These are phyloP conservation scores for Cicer bijugum DNA, from an alignment of 306 rosid genomes.

Conservation along the genomic window DNA sequence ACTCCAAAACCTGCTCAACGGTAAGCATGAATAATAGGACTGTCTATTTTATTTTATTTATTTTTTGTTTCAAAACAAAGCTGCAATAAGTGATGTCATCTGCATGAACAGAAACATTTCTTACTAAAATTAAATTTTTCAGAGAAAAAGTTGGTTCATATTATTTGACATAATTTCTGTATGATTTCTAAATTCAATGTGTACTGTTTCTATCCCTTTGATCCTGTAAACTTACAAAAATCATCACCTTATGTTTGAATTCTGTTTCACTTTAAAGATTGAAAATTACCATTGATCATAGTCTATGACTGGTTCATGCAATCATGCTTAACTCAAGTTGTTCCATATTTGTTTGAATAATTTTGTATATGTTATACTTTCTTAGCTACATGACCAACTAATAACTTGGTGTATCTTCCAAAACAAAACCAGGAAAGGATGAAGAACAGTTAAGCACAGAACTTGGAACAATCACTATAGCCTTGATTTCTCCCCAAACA, in stretches of 20 bases:
- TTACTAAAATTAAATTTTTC: slow-evolving; percentile 21
- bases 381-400: slow-evolving; percentile 41
- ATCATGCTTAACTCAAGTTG: slow-evolving; percentile 2
- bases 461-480: slow-evolving; percentile 37
- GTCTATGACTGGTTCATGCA: slow-evolving; percentile 9
- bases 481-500: slow-evolving; percentile 40
- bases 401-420: slow-evolving; percentile 43
- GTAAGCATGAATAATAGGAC: slow-evolving; percentile 45
- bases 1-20: slow-evolving; percentile 35
- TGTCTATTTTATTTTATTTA: slow-evolving; percentile 9
- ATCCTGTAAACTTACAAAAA: slow-evolving; percentile 29
- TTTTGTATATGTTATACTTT: slow-evolving; percentile 35
- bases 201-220: slow-evolving; percentile 3
- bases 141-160: slow-evolving; percentile 3
- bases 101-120: slow-evolving; percentile 27
- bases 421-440: slow-evolving; percentile 50
- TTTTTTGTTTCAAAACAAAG: slow-evolving; percentile 27
- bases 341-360: slow-evolving; percentile 7
- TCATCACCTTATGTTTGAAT: slow-evolving; percentile 22
- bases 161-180: neutral
- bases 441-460: slow-evolving; percentile 47
- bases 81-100: slow-evolving; percentile 39
- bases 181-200: slow-evolving; percentile 1
- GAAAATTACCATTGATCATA: slow-evolving; percentile 5
- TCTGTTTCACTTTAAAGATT: slow-evolving; percentile 25